A percentile compares a stretch with the other conserved stretches of the same genome.
phyloP scores from a whole-genome alignment of 768 basidiomycete species.

The Rhodotorula toruloides region DNA sequence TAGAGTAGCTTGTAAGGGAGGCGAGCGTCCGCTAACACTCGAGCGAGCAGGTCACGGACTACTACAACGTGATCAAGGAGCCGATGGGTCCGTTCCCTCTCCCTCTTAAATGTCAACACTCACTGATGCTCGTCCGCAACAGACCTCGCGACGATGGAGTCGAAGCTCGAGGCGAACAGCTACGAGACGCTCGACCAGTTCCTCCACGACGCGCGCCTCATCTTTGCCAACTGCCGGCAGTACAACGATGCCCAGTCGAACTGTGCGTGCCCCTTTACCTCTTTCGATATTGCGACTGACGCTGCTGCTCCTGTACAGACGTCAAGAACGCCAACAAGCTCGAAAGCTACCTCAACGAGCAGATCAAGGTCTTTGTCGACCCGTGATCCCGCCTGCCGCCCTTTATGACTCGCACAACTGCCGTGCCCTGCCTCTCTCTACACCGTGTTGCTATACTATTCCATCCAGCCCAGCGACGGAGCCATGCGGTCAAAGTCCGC shows the following conservation, averaged over 20 bases:
- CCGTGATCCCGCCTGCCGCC: background rate
- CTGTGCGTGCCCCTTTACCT: constrained; percentile 13
- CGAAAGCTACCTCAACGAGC: constrained; percentile 62
- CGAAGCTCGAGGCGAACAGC: constrained; percentile 76
- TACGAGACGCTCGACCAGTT: constrained; percentile 70
- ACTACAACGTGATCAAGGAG: constrained; percentile 76
- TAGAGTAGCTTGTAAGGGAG: background rate
- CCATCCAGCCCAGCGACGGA: no score
- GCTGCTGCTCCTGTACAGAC: constrained; percentile 52
- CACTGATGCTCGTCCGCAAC: background rate
- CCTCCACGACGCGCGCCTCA: constrained; percentile 69
- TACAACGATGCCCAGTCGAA: constrained; percentile 58
- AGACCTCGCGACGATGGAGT: constrained; percentile 83
- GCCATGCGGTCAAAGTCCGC: no score
- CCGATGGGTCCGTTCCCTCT: constrained; percentile 60
- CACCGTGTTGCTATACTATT: no score
- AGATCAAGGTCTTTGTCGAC: constrained; percentile 43
- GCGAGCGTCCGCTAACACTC: no score
- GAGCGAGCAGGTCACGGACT: constrained; percentile 62
- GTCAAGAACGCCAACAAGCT: constrained; percentile 76
- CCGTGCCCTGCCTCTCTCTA: no score
- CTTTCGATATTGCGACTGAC: background rate
- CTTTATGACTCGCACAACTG: background rate
- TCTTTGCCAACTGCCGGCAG: constrained; percentile 82
- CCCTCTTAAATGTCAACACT: background rate